These are phyloP conservation scores for Letharia lupina DNA, from an alignment of 495 filamentous ascomycete genomes.

Conservation along the genomic window DNA sequence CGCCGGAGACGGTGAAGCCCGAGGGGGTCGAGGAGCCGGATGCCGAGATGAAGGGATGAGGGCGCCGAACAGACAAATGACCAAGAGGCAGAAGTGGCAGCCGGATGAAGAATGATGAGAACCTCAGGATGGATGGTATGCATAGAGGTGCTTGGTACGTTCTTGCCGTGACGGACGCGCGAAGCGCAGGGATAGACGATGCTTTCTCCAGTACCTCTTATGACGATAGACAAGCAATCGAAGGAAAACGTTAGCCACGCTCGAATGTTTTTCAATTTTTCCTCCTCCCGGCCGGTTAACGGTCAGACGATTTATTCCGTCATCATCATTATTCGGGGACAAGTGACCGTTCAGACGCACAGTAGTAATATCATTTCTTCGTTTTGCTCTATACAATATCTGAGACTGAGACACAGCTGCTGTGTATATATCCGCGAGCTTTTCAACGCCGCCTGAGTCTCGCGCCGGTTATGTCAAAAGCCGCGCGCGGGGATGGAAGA, in stretches of 20 bases:
- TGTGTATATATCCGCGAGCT: neutral
- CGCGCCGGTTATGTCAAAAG: no score
- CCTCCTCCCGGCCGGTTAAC: no score
- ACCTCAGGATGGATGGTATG: neutral
- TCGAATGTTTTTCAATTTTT: no score
- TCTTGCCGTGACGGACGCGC: neutral
- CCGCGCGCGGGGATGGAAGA: no score
- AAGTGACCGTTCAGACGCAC: no score
- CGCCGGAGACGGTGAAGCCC: conserved; percentile 31
- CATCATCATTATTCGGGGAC: no score
- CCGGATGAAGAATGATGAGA: neutral
- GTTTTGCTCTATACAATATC: no score
- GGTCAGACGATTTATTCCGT: no score
- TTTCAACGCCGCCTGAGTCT: no score
- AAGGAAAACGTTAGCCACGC: neutral
- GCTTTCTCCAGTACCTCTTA: neutral
- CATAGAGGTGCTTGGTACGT: neutral
- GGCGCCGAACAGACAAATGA: neutral
- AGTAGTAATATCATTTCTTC: no score
- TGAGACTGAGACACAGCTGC: no score
- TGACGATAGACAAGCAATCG: neutral
- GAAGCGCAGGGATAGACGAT: neutral
- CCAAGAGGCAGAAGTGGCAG: neutral
- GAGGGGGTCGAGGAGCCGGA: conserved; percentile 39
- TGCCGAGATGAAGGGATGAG: conserved; percentile 17